Conservation (phyloP, 441 rosid species). For the Pelargonium fulgidum region DNA sequence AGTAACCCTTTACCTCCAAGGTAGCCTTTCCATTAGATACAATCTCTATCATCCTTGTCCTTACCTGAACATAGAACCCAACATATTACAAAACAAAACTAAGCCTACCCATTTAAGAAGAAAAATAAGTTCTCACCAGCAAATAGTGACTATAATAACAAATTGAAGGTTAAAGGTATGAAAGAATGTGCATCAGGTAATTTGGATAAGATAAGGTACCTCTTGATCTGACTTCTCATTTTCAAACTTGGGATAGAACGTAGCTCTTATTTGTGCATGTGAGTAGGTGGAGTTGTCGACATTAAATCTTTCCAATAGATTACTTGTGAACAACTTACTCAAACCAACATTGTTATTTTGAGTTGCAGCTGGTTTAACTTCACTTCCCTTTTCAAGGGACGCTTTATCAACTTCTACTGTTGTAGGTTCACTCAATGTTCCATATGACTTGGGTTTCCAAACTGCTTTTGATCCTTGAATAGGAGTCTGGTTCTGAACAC, state of each 20-base stretch:
- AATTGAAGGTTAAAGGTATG: background rate
- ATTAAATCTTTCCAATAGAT: constrained; percentile 46
- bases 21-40: constrained; percentile 75
- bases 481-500: constrained; percentile 18
- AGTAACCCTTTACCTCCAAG: constrained; percentile 53
- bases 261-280: constrained; percentile 76
- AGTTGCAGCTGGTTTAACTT: constrained; percentile 22
- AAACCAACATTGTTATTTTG: constrained; percentile 26
- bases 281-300: constrained; percentile 63
- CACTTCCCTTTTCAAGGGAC: constrained; percentile 16
- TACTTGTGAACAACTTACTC: constrained; percentile 41
- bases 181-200: background rate
- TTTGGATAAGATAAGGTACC: constrained; percentile 27
- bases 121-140: background rate
- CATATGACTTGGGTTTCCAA: constrained; percentile 53
- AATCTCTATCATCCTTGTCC: constrained; percentile 81
- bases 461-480: constrained; percentile 27
- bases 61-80: constrained; percentile 39
- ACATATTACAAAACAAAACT: constrained; percentile 14
- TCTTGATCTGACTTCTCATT: constrained; percentile 97
- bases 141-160: background rate
- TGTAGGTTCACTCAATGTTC: constrained; percentile 38
- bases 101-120: background rate
- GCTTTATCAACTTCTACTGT: constrained; percentile 25
- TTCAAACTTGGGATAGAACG: constrained; percentile 95